Base-by-base conservation (phyloP, 345 rosid genomes). In the Salix dunnii region DNA sequence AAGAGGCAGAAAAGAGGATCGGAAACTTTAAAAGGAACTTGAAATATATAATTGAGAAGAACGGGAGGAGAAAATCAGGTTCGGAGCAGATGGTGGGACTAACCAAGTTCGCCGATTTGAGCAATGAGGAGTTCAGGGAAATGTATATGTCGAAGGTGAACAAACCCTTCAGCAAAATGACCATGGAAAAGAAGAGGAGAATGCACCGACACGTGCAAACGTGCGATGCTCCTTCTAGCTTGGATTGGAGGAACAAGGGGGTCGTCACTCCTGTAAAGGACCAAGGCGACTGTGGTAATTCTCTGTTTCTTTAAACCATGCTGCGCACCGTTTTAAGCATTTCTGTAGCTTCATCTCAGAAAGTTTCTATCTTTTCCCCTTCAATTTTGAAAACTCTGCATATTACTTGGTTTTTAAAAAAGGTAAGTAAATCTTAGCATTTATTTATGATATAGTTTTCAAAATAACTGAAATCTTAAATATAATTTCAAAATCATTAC, bases 221-320 rank as follows among this genome's bases (percentile, higher is more conserved):
- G 9, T 90, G 92, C 21, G 89, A 80, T 0, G 89, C 86, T 3
- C 91, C 94, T 18, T 81, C 89, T 7, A 81, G 88, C 73, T 82
- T 90, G 84, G 92, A 90, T 78, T 90, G 94, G 94, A 85, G 92
- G 86, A 87, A 84, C 12, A 77, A 84, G 28, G 92, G 94, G 21
- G 70, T 77, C 51, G 94, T 90, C 11, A 89, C 91, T 27, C 74
- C 71, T 1, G 77, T 90, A 30, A 90, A 90, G 82, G 80, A 90
- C 80, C 94, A 88, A 77, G 92, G 90, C 27, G 43, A 58, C 12
- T 90, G 92, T 65, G 94, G 94, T 90, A 14, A 46, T 46, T 46
- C 51, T 46, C 17, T 46, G 51, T 46, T 46, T 46, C 51, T 14
- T 46, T 46, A 46, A 12, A 4, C 0, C 14, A 40, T 9, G 43